phyloP scores from a whole-genome alignment of 23 red algal species.

The Gracilaria domingensis region DNA sequence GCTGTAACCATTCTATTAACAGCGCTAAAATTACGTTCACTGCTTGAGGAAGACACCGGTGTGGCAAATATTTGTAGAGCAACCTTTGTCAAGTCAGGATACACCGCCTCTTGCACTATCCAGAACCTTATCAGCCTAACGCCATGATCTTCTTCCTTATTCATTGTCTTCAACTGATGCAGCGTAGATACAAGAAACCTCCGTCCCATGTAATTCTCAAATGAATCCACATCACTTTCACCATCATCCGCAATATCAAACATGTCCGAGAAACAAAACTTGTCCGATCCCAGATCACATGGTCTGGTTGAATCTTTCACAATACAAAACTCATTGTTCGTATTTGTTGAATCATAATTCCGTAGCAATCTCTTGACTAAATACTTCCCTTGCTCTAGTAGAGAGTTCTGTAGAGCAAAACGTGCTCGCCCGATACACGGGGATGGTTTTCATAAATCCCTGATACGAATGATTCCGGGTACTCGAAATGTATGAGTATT shows the following conservation, averaged over 20 bases:
- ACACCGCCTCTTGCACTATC: not conserved
- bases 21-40: conserved; percentile 34
- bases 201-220: not conserved
- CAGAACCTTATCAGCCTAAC: not conserved
- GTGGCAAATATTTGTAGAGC: conserved; percentile 27
- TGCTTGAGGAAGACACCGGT: not conserved
- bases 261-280: not conserved
- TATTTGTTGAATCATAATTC: too few species aligned
- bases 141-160: not conserved
- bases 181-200: not conserved
- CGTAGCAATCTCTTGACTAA: too few species aligned
- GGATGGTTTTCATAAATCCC: too few species aligned
- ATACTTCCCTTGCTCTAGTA: too few species aligned
- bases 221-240: not conserved
- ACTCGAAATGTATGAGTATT: too few species aligned
- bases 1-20: conserved; percentile 12
- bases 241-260: not conserved
- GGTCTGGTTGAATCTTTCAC: too few species aligned
- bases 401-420: too few species aligned
- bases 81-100: conserved; percentile 18
- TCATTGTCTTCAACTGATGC: not conserved
- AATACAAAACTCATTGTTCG: too few species aligned
- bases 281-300: not conserved
- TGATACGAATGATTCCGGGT: too few species aligned
- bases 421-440: too few species aligned